Evolutionary conservation across 2,329 filamentous ascomycete genomes (phyloP), one percentile per base, ranked within the genome.

Genomic region (Cladosporium cucumerinum): DNA sequence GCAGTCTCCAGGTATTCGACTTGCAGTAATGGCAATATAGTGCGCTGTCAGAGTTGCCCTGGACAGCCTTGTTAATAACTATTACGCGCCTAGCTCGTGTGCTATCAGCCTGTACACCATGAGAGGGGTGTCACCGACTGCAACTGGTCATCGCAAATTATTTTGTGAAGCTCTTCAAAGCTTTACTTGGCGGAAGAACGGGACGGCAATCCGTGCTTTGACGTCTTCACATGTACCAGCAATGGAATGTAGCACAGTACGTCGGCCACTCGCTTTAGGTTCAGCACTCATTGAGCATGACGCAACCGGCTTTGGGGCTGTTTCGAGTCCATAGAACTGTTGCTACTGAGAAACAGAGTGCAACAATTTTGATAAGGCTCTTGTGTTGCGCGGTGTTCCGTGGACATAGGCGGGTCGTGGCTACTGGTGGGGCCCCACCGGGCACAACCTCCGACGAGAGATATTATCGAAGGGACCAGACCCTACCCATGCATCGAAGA

Each of bases 1-100:
- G 49, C 34, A 62, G 60, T 62, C 60, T 49, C 30, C 58, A 46
- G 25, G 60, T 62, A 54, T 62, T 46, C 25, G 25, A 55, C 34
- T 62, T 62, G 60, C 60, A 62, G 49, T 62, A 51, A 51, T 54
- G 60, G 49, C 60, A 62, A 62, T 62, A 62, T 54, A 62, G 39
- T 62, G 60, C 60, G 60, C 25, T 62, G 60, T 62, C 60, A 46
- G 25, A 51, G 18, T 26, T 54, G 48, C 34, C 60, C 39, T 62
- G 60, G 51, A 55, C 23, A 46, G 49, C 48, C 26, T 43, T 55
- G 30, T 61, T 55, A 62, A 55, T 62, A 36, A 55, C 43, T 32
- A 21, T 54, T 36, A 12, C 60, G 48, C 60, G 60, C 60, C 60
- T 62, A 62, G 60, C 60, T 62, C 21, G 25, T 51, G 60, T 46